Evolutionary conservation across 495 filamentous ascomycete genomes (phyloP).

Genomic region (Melanomma pulvis-pyrius): DNA sequence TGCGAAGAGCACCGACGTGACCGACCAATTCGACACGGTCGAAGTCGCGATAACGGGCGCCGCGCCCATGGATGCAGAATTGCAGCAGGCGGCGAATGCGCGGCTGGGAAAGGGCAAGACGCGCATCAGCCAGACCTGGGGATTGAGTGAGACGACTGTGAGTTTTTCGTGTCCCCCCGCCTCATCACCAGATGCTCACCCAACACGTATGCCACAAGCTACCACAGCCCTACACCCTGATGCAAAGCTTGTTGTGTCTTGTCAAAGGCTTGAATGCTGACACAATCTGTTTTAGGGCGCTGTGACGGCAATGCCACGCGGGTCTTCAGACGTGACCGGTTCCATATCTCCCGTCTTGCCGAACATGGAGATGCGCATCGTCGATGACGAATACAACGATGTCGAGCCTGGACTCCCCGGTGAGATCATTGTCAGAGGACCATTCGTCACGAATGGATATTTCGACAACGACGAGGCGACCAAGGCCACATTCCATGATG

Average conservation of each 20-base stretch:
- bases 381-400: constrained; percentile 33
- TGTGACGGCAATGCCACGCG: constrained; percentile 29
- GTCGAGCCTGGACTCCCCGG: constrained; percentile 53
- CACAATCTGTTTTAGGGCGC: constrained; percentile 10
- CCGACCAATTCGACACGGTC: constrained; percentile 36
- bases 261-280: neutral
- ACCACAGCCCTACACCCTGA: neutral
- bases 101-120: constrained; percentile 37
- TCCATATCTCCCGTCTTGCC: constrained; percentile 33
- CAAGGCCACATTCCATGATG: constrained; percentile 67
- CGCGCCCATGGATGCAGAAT: constrained; percentile 41
- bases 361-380: constrained; percentile 33
- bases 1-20: constrained; percentile 39
- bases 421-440: constrained; percentile 71
- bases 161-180: neutral
- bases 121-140: constrained; percentile 43
- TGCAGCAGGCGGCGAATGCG: constrained; percentile 35
- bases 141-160: constrained; percentile 41
- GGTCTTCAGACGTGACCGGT: constrained; percentile 29
- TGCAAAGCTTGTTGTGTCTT: neutral
- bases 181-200: neutral
- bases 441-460: constrained; percentile 77
- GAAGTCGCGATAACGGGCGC: constrained; percentile 41
- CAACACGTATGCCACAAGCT: no score
- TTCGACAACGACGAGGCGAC: constrained; percentile 70